phyloP scores from a whole-genome alignment of 176 grass and related monocot species.

The Calamus simplicifolius region DNA sequence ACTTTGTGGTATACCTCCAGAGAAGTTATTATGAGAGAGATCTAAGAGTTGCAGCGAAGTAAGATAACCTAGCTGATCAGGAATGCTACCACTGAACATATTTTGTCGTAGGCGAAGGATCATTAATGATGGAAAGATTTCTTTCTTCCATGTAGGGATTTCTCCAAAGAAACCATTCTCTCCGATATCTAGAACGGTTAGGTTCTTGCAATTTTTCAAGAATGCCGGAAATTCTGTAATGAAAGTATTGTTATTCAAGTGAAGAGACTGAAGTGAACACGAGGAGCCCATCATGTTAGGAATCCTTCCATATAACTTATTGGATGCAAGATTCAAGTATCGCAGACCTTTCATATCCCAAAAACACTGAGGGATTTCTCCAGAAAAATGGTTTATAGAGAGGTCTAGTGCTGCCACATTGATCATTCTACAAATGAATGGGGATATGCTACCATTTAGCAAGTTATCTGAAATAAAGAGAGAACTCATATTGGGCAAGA shows the following conservation, averaged over 20 bases:
- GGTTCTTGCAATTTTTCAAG: conserved; percentile 4
- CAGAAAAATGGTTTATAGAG: conserved; percentile 56
- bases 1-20: conserved; percentile 35
- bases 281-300: conserved; percentile 2
- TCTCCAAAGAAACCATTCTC: conserved; percentile 36
- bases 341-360: conserved; percentile 30
- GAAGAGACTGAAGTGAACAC: conserved; percentile 42
- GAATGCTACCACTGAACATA: conserved; percentile 43
- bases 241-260: conserved; percentile 46
- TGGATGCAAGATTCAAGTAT: conserved; percentile 56
- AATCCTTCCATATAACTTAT: conserved; percentile 47
- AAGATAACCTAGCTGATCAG: conserved; percentile 19
- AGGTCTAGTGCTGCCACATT: conserved; percentile 48
- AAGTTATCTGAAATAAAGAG: conserved; percentile 22
- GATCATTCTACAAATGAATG: conserved; percentile 45
- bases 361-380: conserved; percentile 49
- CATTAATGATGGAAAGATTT: conserved; percentile 14
- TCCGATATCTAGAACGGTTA: conserved; percentile 43
- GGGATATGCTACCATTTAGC: conserved; percentile 26
- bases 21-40: conserved; percentile 40
- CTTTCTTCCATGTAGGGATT: conserved; percentile 54
- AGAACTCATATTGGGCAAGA: conserved; percentile 9
- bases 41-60: conserved; percentile 47
- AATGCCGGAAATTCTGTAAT: conserved; percentile 27
- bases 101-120: conserved; percentile 56